Conservation (phyloP, 768 basidiomycete genomes). For the Amanita molliuscula region DNA sequence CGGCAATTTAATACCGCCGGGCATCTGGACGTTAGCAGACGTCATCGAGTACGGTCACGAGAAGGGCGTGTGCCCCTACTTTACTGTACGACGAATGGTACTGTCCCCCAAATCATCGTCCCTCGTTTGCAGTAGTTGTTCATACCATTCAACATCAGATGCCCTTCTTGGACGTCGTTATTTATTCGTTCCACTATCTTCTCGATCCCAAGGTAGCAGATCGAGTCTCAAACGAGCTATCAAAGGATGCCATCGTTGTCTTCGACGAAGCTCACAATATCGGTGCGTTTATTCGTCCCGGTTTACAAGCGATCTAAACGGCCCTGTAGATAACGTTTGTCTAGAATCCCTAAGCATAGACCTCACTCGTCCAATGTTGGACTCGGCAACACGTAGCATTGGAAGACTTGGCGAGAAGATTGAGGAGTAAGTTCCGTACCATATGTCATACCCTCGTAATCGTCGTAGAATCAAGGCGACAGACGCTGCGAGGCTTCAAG, state of each 20-base stretch:
- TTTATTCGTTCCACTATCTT: constrained; percentile 98
- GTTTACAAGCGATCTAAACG: neutral
- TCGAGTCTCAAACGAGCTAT: constrained; percentile 96
- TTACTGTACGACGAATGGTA: constrained; percentile 93
- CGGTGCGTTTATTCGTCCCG: constrained; percentile 36
- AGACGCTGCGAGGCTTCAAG: constrained; percentile 89
- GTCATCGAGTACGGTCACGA: constrained; percentile 82
- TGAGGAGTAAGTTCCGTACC: constrained; percentile 61
- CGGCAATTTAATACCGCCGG: constrained; percentile 72
- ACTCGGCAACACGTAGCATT: constrained; percentile 86
- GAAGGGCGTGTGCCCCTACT: constrained; percentile 87
- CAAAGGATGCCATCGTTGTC: constrained; percentile 96
- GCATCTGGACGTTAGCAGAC: constrained; percentile 93
- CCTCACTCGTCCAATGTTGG: constrained; percentile 93
- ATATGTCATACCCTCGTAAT: neutral
- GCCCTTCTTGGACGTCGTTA: constrained; percentile 91
- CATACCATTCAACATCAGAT: constrained; percentile 45
- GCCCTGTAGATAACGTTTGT: constrained; percentile 88
- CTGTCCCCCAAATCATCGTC: constrained; percentile 7
- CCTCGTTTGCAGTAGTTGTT: neutral
- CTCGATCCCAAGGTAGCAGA: constrained; percentile 99
- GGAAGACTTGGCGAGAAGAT: constrained; percentile 82
- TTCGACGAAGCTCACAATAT: constrained; percentile 99
- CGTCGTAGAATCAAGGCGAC: constrained; percentile 79
- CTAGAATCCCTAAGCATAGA: constrained; percentile 98